Conservation (phyloP, 805 yeast genomes). For the Ogataea trehaloabstinens region DNA sequence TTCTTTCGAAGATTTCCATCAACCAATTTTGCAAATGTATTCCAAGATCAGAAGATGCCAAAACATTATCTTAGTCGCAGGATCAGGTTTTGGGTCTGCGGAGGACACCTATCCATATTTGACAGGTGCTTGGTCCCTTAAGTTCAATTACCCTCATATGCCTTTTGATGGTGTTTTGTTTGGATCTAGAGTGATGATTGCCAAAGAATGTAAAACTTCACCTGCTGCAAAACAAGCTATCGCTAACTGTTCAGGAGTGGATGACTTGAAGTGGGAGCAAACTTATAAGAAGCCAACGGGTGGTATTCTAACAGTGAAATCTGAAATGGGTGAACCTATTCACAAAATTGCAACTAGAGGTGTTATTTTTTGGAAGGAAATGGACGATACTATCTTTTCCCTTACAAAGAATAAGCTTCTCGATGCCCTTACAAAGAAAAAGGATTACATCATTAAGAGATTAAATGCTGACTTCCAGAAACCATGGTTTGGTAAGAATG, state of each 20-base stretch:
- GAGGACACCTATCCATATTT: constrained; percentile 97
- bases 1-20: constrained; percentile 98
- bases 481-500: constrained; percentile 91
- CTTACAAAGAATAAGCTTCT: constrained; percentile 86
- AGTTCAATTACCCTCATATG: constrained; percentile 93
- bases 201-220: constrained; percentile 93
- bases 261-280: constrained; percentile 86
- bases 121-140: constrained; percentile 94
- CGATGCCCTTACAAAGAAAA: constrained; percentile 79
- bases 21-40: constrained; percentile 94
- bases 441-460: constrained; percentile 77
- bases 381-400: constrained; percentile 89
- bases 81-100: constrained; percentile 97
- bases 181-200: constrained; percentile 97
- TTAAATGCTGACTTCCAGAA: constrained; percentile 95
- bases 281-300: constrained; percentile 95
- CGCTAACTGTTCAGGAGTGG: constrained; percentile 86
- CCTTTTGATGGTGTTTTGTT: constrained; percentile 96
- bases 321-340: constrained; percentile 99
- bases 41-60: constrained; percentile 87
- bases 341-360: constrained; percentile 98
- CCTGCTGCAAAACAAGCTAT: constrained; percentile 92
- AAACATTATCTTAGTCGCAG: constrained; percentile 89
- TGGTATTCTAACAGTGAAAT: constrained; percentile 92
- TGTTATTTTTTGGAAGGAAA: constrained; percentile 94